These are phyloP conservation scores for Phytophthora tentaculata DNA, from an alignment of 352 stramenopile species.

Conservation along the genomic window DNA sequence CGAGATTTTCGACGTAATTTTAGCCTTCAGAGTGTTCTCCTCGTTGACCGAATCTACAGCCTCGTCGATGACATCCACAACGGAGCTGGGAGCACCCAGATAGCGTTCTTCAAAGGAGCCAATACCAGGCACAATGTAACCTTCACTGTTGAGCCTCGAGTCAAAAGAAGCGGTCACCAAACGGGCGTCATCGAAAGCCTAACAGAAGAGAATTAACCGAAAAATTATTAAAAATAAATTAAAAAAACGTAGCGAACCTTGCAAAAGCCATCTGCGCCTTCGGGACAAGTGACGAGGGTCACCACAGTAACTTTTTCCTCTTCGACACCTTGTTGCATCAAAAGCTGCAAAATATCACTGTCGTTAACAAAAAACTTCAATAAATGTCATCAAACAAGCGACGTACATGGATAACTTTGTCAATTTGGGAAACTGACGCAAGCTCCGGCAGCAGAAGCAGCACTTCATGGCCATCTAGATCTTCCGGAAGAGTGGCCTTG, in stretches of 20 bases:
- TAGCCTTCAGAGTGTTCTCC: slow-evolving; percentile 48
- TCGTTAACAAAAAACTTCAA: neutral
- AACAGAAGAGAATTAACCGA: neutral
- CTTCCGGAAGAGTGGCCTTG: slow-evolving; percentile 59
- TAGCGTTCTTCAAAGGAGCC: slow-evolving; percentile 83
- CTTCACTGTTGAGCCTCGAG: slow-evolving; percentile 54
- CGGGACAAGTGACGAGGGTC: slow-evolving; percentile 79
- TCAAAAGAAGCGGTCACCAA: slow-evolving; percentile 86
- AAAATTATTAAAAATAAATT: neutral
- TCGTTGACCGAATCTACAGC: slow-evolving; percentile 27
- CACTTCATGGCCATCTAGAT: slow-evolving; percentile 71
- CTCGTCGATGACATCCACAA: slow-evolving; percentile 48
- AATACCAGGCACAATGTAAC: slow-evolving; percentile 75
- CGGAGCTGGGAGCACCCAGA: slow-evolving; percentile 38
- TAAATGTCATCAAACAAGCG: neutral
- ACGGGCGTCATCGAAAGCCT: slow-evolving; percentile 74
- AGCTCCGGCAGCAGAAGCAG: slow-evolving; percentile 76
- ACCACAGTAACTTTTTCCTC: slow-evolving; percentile 84
- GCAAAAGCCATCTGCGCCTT: slow-evolving; percentile 83
- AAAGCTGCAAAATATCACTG: slow-evolving; percentile 41
- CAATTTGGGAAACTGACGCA: slow-evolving; percentile 64
- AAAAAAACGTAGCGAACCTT: slow-evolving; percentile 42
- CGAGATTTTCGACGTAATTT: slow-evolving; percentile 46
- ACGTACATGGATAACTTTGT: slow-evolving; percentile 78
- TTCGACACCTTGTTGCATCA: slow-evolving; percentile 74